Evolutionary conservation across 352 stramenopile genomes (phyloP).

Genomic region (Phytophthora constricta): DNA sequence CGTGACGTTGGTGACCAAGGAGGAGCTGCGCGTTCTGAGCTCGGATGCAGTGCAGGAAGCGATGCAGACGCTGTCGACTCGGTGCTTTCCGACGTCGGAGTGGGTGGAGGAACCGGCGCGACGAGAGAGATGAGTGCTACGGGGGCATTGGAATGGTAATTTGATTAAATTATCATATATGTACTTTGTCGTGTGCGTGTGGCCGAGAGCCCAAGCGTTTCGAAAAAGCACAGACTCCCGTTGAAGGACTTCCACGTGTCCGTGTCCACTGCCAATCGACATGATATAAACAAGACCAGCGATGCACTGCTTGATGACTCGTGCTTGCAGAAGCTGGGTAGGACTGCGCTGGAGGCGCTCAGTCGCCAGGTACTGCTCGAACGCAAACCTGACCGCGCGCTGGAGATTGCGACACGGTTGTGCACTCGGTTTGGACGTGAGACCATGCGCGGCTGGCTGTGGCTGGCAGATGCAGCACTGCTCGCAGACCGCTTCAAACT

Average conservation of each 20-base stretch:
- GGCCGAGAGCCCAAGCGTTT: constrained; percentile 58
- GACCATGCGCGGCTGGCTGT: constrained; percentile 39
- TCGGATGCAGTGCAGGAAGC: constrained; percentile 38
- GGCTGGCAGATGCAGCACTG: constrained; percentile 42
- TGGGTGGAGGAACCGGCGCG: constrained; percentile 34
- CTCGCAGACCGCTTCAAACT: constrained; percentile 33
- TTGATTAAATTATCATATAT: no score
- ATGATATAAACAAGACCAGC: constrained; percentile 60
- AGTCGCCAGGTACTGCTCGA: constrained; percentile 43
- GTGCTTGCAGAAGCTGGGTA: constrained; percentile 25
- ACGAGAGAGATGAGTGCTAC: constrained; percentile 10
- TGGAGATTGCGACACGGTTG: constrained; percentile 39
- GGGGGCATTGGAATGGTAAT: no score
- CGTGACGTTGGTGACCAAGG: constrained; percentile 67
- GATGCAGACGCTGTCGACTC: constrained; percentile 25
- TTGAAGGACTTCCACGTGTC: constrained; percentile 66
- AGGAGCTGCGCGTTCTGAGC: constrained; percentile 42
- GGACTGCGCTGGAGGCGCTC: constrained; percentile 39
- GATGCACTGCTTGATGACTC: constrained; percentile 29
- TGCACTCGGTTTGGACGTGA: constrained; percentile 15
- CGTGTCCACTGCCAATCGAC: constrained; percentile 47
- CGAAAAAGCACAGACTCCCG: constrained; percentile 45
- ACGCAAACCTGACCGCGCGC: constrained; percentile 19
- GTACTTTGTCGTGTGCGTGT: constrained; percentile 68
- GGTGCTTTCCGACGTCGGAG: constrained; percentile 52